Base-by-base conservation (phyloP, 2,329 filamentous ascomycete genomes). In the Paraphoma chrysanthemicola region DNA sequence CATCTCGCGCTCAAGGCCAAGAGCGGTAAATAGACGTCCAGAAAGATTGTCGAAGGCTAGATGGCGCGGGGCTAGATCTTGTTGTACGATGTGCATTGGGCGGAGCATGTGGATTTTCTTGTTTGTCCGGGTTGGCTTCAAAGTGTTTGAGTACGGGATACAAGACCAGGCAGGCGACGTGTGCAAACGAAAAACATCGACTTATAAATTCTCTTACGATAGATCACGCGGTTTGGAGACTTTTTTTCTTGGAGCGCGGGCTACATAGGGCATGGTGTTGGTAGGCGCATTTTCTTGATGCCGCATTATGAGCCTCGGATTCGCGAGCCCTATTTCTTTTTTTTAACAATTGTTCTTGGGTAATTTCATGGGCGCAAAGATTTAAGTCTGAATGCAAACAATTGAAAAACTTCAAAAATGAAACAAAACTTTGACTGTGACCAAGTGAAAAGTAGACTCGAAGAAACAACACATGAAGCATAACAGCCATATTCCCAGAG, bases 1-100 rank as follows among this genome's bases (percentile, higher is more conserved):
- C 79, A 81, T 59, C 60, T 78, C 47, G 70, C 73, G 14, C 62
- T 77, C 54, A 74, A 74, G 54, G 72, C 72, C 41, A 76, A 74
- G 63, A 68, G 33, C 33, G 33, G 33, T 14, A 72, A 62, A 67
- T 72, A 55, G 65, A 63, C 18, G 63, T 62, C 44, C 69, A 69
- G 52, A 69, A 68, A 68, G 30, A 45, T 2, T 14, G 39, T 3
- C 39, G 39, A 9, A 8, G 12, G n/a, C 8, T 42, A 28, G 12
- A 38, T 16, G 31, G 16, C 2, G n/a, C 11, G 31, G 16, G 10
- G 10, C 16, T 38, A 47, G 29, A 38, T 31, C 31, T 29, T 47
- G 44, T 55, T 51, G 48, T 51, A 51, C 48, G 36, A 39, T 48
- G 49, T 42, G 46, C 44, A 53, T 54, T 41, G 52, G 23, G 41